phyloP scores from a whole-genome alignment of 768 basidiomycete species.

The Leccinum uliginosum region DNA sequence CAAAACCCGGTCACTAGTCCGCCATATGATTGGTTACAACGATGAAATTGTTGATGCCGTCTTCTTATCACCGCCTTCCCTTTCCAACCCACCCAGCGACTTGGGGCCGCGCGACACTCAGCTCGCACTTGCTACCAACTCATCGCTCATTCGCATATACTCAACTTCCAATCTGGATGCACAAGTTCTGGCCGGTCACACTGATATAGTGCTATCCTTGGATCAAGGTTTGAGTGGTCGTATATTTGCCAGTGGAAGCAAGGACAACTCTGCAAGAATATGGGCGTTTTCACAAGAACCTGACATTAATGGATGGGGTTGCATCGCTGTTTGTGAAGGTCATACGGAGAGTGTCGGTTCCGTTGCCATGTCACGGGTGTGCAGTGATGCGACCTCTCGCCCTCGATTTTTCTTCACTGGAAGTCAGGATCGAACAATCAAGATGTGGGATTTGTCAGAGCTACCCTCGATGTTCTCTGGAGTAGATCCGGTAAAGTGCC shows the following conservation, averaged over 20 bases:
- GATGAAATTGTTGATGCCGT: constrained; percentile 93
- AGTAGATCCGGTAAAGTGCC: constrained; percentile 45
- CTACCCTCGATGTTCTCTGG: constrained; percentile 34
- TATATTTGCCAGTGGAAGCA: constrained; percentile 88
- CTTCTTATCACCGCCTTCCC: constrained; percentile 55
- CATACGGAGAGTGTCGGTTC: constrained; percentile 94
- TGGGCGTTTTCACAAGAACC: constrained; percentile 51
- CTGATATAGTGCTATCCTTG: constrained; percentile 85
- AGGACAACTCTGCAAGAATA: constrained; percentile 82
- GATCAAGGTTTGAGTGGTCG: constrained; percentile 62
- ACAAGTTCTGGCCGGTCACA: constrained; percentile 82
- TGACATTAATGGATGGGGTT: constrained; percentile 39
- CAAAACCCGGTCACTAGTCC: constrained; percentile 53
- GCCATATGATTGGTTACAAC: constrained; percentile 94
- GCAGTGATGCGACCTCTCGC: constrained; percentile 18
- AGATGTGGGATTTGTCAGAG: constrained; percentile 91
- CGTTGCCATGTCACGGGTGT: constrained; percentile 66
- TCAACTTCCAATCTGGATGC: constrained; percentile 72
- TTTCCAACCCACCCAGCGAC: constrained; percentile 15
- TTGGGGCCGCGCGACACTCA: constrained; percentile 51
- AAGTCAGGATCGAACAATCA: constrained; percentile 95
- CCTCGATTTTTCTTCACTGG: constrained; percentile 86
- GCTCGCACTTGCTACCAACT: constrained; percentile 95
- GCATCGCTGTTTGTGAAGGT: constrained; percentile 86
- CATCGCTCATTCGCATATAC: constrained; percentile 90